phyloP scores from a whole-genome alignment of 805 yeast species.

The Kluyveromyces lactis region DNA sequence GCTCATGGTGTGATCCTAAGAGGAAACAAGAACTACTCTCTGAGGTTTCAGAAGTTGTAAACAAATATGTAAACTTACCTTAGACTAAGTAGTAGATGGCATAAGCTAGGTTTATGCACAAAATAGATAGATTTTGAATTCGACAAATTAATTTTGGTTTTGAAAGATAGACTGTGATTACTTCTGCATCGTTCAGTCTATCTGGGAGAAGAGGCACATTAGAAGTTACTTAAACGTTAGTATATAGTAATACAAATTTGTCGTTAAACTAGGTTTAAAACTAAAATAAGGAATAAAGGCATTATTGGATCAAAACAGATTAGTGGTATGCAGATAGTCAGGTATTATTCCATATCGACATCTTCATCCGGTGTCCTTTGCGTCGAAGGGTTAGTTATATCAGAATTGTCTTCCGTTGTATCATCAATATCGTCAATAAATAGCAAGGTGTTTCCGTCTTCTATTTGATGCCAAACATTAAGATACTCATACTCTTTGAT shows the following conservation, averaged over 20 bases:
- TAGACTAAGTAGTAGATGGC: too few species aligned
- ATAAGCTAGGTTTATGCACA: too few species aligned
- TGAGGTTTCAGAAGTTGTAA: conserved; percentile 35
- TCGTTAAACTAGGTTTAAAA: too few species aligned
- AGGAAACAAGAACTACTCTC: conserved; percentile 39
- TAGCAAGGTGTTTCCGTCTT: conserved; percentile 58
- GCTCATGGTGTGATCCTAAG: conserved; percentile 66
- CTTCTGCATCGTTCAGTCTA: too few species aligned
- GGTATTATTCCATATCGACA: neutral
- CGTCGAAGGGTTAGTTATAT: neutral
- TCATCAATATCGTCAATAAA: conserved; percentile 36
- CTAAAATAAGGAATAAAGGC: too few species aligned
- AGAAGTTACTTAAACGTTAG: too few species aligned
- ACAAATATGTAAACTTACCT: conserved; percentile 27
- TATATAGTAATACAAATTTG: too few species aligned
- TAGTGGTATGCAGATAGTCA: too few species aligned
- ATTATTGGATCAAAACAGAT: too few species aligned
- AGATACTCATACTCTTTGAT: conserved; percentile 63
- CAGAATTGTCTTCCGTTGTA: neutral
- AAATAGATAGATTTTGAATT: neutral
- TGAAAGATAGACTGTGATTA: too few species aligned
- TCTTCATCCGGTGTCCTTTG: neutral
- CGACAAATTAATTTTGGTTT: neutral
- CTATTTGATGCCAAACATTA: conserved; percentile 69
- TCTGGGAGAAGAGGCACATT: neutral